A percentile compares a stretch with the other conserved stretches of the same genome.
phyloP scores from a whole-genome alignment of 1,284 basidiomycete genomes.

The Amylostereum chailletii region DNA sequence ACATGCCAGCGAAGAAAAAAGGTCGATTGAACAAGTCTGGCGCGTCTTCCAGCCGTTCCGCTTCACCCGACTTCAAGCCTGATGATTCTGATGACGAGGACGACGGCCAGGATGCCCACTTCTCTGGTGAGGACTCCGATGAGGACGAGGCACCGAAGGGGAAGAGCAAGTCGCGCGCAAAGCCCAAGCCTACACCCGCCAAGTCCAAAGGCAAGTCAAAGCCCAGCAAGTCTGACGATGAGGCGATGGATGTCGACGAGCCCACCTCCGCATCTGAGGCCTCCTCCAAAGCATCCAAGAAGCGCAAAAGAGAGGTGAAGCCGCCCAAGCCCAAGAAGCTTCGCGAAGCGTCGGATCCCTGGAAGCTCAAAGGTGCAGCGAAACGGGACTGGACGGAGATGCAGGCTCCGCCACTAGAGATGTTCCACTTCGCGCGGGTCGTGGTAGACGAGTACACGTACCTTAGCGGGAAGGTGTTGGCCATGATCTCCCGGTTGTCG shows the following conservation, averaged over 20 bases:
- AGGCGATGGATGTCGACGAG: conserved; percentile 54
- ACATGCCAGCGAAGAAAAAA: conserved; percentile 12
- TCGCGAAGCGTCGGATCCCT: conserved; percentile 68
- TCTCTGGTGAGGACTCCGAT: conserved; percentile 21
- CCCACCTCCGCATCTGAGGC: conserved; percentile 21
- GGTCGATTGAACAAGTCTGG: neutral
- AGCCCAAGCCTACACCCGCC: conserved; percentile 17
- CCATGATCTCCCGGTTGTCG: conserved; percentile 71
- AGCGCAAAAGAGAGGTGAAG: conserved; percentile 21
- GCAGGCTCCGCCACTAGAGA: conserved; percentile 78
- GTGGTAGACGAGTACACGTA: conserved; percentile 97
- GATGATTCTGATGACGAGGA: conserved; percentile 9
- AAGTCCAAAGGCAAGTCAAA: conserved; percentile 14
- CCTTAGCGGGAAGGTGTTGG: conserved; percentile 71
- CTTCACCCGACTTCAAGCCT: conserved; percentile 9
- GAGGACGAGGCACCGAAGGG: conserved; percentile 19
- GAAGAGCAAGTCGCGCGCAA: conserved; percentile 20
- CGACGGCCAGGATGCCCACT: conserved; percentile 8
- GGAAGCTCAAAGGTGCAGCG: conserved; percentile 66
- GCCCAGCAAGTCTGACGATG: conserved; percentile 19
- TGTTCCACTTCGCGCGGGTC: conserved; percentile 85
- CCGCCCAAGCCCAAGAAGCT: conserved; percentile 25
- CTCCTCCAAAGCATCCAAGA: conserved; percentile 26
- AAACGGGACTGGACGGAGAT: conserved; percentile 72
- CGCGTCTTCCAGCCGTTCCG: conserved; percentile 5